Conservation (phyloP, 805 yeast genomes). For the Jamesozyma gamospora region DNA sequence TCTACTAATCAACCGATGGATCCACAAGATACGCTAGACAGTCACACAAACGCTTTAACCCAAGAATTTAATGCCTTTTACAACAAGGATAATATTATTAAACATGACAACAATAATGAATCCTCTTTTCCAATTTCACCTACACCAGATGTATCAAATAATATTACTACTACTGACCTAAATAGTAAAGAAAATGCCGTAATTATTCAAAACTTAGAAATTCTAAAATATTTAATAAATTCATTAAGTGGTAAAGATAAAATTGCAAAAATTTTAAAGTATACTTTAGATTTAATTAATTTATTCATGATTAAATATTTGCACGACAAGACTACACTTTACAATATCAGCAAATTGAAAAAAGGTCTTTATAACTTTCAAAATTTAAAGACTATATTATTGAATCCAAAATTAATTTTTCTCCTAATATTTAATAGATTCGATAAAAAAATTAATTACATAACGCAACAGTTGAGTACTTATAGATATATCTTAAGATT, state of each 20-base stretch:
- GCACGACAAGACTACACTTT: neutral
- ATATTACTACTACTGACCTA: neutral
- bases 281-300: constrained; percentile 43
- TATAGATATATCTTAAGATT: constrained; percentile 58
- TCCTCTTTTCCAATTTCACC: too few relatives aligned
- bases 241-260: constrained; percentile 56
- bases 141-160: neutral
- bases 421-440: constrained; percentile 12
- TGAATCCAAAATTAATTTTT: constrained; percentile 3
- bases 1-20: too few relatives aligned
- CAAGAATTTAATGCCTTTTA: constrained; percentile 1
- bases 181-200: neutral
- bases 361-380: neutral
- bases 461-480: constrained; percentile 2
- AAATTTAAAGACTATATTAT: neutral
- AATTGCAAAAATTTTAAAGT: constrained; percentile 54
- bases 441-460: constrained; percentile 9
- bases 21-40: too few relatives aligned
- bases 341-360: neutral
- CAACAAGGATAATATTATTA: neutral
- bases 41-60: too few relatives aligned
- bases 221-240: constrained; percentile 5
- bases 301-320: constrained; percentile 5
- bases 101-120: neutral
- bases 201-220: constrained; percentile 1